Evolutionary conservation across 495 filamentous ascomycete species (phyloP), one percentile per base, ranked within the genome.

Genomic region (Neurospora sp.): DNA sequence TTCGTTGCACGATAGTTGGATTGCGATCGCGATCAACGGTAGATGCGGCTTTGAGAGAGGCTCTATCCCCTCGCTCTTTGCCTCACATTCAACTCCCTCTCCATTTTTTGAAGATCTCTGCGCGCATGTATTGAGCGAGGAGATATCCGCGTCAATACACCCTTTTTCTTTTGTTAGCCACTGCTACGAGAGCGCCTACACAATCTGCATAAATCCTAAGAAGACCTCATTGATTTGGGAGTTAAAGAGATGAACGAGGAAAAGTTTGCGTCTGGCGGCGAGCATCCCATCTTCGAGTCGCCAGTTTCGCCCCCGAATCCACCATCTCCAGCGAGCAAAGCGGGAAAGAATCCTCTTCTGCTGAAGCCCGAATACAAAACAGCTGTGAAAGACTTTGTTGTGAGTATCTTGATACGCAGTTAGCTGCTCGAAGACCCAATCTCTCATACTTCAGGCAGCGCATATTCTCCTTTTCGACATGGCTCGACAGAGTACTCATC

Each of bases 381-480:
- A 10, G 76, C 76, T 8, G 65, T 81, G n/a, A 81, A 75, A 12
- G 79, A 83, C 53, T 84, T 83, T 37, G 27, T 78, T 8, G 81
- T 82, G 65, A 78, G 78, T 68, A 7, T 4, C 31, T 41, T 7
- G 31, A 9, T 22, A 8, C 22, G 6, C 1, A 9, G n/a, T n/a
- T n/a, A n/a, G 44, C 8, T 45, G 27, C 9, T 42, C 35, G 22
- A 69, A 74, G 20, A 61, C 12, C 12, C 20, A 61, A 6, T 61
- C 14, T 61, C 75, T 78, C 53, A 77, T 69, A 22, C 6, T 17
- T 20, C 9, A 31, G 35, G 22, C n/a, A 86, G 84, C 81, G 84
- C 61, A 85, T 86, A 39, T 86, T 85, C 70, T 78, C 83, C 17
- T 86, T 83, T 73, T 82, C 84, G 68, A 84, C 84, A 78, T 82